phyloP scores from a whole-genome alignment of 2,329 filamentous ascomycete species.

The Penicillium fuscoglaucum region DNA sequence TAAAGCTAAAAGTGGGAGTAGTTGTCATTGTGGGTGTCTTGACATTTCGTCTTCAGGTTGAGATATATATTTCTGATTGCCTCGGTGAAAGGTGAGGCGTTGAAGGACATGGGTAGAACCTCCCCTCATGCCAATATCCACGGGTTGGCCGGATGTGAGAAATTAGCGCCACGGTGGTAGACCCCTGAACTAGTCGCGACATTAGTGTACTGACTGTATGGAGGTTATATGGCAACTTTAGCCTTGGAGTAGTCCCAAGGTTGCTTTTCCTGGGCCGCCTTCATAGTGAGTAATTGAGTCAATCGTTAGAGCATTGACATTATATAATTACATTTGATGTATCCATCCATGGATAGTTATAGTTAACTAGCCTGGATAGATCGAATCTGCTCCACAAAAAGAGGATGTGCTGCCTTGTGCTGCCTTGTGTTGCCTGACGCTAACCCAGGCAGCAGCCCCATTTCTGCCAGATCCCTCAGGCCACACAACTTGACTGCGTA shows the following conservation, averaged over 20 bases:
- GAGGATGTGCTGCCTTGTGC: conserved; percentile 4
- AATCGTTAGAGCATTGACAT: too few relatives aligned
- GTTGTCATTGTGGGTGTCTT: neutral
- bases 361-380: neutral
- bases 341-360: too few relatives aligned
- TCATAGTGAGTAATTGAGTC: too few relatives aligned
- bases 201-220: neutral
- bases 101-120: neutral
- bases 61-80: too few relatives aligned
- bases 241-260: too few relatives aligned
- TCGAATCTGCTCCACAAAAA: neutral
- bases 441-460: conserved; percentile 3
- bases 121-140: neutral
- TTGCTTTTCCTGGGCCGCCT: too few relatives aligned
- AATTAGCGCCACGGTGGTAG: neutral
- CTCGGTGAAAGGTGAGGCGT: neutral
- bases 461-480: neutral
- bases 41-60: too few relatives aligned
- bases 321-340: too few relatives aligned
- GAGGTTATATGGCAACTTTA: too few relatives aligned
- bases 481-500: neutral
- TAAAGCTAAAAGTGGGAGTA: neutral
- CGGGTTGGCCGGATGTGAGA: neutral
- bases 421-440: neutral
- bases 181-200: neutral